Evolutionary conservation across 768 basidiomycete genomes (phyloP).

Genomic region (Kwoniella europaea): DNA sequence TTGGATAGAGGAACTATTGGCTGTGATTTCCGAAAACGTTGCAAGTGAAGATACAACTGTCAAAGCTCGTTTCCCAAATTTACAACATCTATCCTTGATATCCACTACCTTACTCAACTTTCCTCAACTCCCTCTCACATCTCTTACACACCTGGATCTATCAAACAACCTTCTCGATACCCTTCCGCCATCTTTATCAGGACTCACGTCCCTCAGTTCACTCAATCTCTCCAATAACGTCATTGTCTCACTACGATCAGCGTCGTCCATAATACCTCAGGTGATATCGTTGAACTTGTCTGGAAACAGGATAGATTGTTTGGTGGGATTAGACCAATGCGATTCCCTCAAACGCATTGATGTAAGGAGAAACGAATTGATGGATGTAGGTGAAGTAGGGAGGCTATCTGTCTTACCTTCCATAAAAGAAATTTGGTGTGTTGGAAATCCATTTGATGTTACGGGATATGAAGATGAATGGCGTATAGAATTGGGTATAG

Average conservation of each 20-base stretch:
- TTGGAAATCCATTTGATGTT: conserved; percentile 79
- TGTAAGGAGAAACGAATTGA: conserved; percentile 75
- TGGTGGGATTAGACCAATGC: conserved; percentile 92
- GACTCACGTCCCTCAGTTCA: conserved; percentile 78
- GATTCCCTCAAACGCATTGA: conserved; percentile 82
- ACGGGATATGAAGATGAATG: conserved; percentile 67
- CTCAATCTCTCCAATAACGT: conserved; percentile 97
- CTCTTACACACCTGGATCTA: conserved; percentile 80
- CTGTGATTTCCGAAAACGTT: conserved; percentile 1
- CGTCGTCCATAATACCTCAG: conserved; percentile 79
- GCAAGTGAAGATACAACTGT: not conserved
- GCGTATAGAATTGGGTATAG: conserved; percentile 77
- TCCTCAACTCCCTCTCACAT: conserved; percentile 37
- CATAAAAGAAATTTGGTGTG: conserved; percentile 74
- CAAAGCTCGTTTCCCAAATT: conserved; percentile 33
- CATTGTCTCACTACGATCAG: conserved; percentile 93
- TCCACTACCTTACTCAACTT: conserved; percentile 44
- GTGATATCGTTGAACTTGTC: conserved; percentile 79
- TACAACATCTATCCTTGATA: conserved; percentile 47
- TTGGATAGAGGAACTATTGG: conserved; percentile 53
- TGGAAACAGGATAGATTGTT: conserved; percentile 86
- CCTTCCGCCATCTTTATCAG: conserved; percentile 75
- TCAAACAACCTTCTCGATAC: conserved; percentile 89
- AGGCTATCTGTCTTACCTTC: conserved; percentile 79
- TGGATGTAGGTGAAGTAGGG: conserved; percentile 83